These are phyloP conservation scores for Brasenia schreberi DNA, from an alignment of 164 flowering plant genomes.

Conservation along the genomic window DNA sequence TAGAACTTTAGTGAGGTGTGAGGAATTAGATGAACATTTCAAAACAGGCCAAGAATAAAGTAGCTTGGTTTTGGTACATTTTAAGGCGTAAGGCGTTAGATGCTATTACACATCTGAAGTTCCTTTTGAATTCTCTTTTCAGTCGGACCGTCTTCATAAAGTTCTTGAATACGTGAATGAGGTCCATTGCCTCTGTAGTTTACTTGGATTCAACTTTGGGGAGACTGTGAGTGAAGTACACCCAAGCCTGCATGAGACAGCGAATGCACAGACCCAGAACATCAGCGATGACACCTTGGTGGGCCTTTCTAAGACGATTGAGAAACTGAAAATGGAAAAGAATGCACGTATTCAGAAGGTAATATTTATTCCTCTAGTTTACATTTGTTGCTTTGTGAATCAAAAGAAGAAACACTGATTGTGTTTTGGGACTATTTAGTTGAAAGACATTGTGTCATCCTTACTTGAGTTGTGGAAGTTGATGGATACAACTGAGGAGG, in stretches of 20 bases:
- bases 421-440: slow-evolving; percentile 27
- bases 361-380: neutral
- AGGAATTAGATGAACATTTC: too few relatives aligned
- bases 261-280: slow-evolving; percentile 48
- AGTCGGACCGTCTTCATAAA: slow-evolving; percentile 78
- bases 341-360: slow-evolving; percentile 66
- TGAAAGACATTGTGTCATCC: slow-evolving; percentile 43
- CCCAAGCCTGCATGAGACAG: slow-evolving; percentile 58
- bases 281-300: slow-evolving; percentile 62
- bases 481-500: slow-evolving; percentile 71
- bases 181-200: slow-evolving; percentile 70
- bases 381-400: neutral
- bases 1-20: too few relatives aligned
- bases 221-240: slow-evolving; percentile 77
- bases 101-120: neutral
- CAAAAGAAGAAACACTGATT: too few relatives aligned
- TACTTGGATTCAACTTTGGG: slow-evolving; percentile 76
- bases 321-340: slow-evolving; percentile 50
- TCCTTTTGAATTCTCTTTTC: slow-evolving; percentile 13
- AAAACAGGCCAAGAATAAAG: too few relatives aligned
- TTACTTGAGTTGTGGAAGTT: slow-evolving; percentile 76
- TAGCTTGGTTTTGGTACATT: too few relatives aligned
- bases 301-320: slow-evolving; percentile 54
- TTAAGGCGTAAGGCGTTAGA: too few relatives aligned
- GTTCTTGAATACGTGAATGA: slow-evolving; percentile 73